These are phyloP conservation scores for Phytopythium ostracodes DNA, from an alignment of 352 stramenopile species.

Conservation along the genomic window DNA sequence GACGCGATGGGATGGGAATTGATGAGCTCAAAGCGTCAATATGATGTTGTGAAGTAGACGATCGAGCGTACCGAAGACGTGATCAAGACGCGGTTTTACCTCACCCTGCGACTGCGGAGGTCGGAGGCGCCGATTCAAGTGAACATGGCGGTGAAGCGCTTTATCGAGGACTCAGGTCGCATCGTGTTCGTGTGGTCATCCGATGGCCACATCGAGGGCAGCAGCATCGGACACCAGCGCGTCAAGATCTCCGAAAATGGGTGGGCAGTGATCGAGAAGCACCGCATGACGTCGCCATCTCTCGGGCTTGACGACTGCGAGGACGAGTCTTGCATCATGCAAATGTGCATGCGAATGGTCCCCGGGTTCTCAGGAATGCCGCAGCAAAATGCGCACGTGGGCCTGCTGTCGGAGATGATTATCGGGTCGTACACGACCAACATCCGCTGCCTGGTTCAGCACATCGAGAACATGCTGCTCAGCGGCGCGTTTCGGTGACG, in stretches of 20 bases:
- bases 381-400: not conserved
- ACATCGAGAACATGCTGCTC: constrained; percentile 13
- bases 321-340: constrained; percentile 7
- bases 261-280: constrained; percentile 21
- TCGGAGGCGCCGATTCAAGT: constrained; percentile 17
- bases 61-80: constrained; percentile 20
- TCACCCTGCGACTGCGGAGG: constrained; percentile 14
- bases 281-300: not conserved
- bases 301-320: not conserved
- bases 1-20: too few relatives aligned
- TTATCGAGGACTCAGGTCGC: constrained; percentile 14
- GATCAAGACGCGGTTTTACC: constrained; percentile 15
- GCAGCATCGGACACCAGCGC: constrained; percentile 10
- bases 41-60: constrained; percentile 3
- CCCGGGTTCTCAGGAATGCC: constrained; percentile 5
- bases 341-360: constrained; percentile 13
- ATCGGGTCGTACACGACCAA: constrained; percentile 17
- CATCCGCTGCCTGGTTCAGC: constrained; percentile 15
- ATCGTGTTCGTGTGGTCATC: constrained; percentile 23
- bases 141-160: constrained; percentile 23
- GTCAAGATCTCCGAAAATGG: constrained; percentile 22
- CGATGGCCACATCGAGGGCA: constrained; percentile 17
- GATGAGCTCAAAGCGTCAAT: not conserved
- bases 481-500: not conserved
- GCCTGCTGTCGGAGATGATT: constrained; percentile 14